Evolutionary conservation across 352 stramenopile genomes (phyloP), one percentile per base, ranked within the genome.

Genomic region (Phytophthora cactorum): DNA sequence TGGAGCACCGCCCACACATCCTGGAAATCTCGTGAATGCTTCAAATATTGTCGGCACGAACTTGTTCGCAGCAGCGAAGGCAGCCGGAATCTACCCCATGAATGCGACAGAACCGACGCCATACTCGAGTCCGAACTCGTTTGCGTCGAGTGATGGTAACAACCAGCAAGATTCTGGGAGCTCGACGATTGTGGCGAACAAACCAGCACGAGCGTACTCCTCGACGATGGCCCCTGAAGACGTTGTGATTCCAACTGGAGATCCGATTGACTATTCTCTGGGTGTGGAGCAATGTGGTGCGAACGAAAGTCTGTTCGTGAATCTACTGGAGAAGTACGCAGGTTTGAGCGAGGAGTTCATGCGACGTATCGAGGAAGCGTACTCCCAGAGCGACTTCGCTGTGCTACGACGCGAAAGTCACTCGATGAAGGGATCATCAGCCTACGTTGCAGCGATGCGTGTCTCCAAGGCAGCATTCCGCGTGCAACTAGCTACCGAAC

Each of bases 351-450:
- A 93, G 41, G 82, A 87, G 59, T 90, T 92, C 54, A 90, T 96
- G 80, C 71, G 72, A 28, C 84, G 82, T 22, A 93, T 96, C 41
- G 84, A 94, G 36, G 76, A 75, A 27, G 80, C 83, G 8, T 93
- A 85, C 62, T 46, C 62, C 11, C 66, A 59, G 1, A 61, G 64
- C 11, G 82, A 96, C 59, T 92, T 82, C 54, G 66, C 88, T 2
- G 79, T 90, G 10, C 66, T 96, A 27, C 75, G 86, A 4, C 82
- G 86, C 4, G 86, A 94, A 60, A 90, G 83, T 53, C 88, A 96
- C 60, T 96, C 88, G 10, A 64, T 96, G n/a, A 96, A 96, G 64
- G 88, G 88, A n/a, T 93, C 85, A 6, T 94, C 88, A 1, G 88
- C 88, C 9, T 96, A 96, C 45, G 86, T 94, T 2, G 88, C 88